These are phyloP conservation scores for Psilocybe cubensis DNA, from an alignment of 768 basidiomycete genomes.

Conservation along the genomic window DNA sequence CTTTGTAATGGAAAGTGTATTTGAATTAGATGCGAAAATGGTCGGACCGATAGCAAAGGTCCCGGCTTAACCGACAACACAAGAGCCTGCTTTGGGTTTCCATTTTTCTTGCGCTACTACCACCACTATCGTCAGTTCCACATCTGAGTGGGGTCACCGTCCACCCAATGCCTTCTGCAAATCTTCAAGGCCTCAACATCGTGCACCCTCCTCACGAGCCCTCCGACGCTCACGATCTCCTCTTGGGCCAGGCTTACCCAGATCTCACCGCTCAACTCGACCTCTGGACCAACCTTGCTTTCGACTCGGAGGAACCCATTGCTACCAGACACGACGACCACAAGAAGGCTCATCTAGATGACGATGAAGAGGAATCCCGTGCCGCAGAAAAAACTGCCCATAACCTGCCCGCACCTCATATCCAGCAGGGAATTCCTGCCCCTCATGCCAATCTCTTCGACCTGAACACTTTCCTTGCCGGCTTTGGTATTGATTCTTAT, in stretches of 20 bases:
- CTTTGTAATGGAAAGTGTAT: background rate
- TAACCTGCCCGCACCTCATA: slow-evolving; percentile 50
- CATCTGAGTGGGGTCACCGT: background rate
- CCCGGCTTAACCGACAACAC: slow-evolving; percentile 18
- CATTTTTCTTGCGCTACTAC: slow-evolving; percentile 14
- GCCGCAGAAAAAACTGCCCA: slow-evolving; percentile 52
- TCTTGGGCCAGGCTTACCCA: slow-evolving; percentile 65
- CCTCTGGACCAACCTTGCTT: slow-evolving; percentile 83
- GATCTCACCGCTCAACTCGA: slow-evolving; percentile 80
- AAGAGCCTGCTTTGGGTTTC: slow-evolving; percentile 1
- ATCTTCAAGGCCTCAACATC: slow-evolving; percentile 81
- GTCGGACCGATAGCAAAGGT: slow-evolving; percentile 22
- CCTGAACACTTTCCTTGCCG: slow-evolving; percentile 38
- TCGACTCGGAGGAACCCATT: slow-evolving; percentile 75
- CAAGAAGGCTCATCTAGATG: slow-evolving; percentile 40
- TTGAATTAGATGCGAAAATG: slow-evolving; percentile 13
- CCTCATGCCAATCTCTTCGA: slow-evolving; percentile 41
- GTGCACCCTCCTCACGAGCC: slow-evolving; percentile 56
- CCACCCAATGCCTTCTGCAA: slow-evolving; percentile 57
- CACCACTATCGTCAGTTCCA: background rate
- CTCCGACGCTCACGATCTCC: slow-evolving; percentile 57
- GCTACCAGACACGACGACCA: slow-evolving; percentile 38
- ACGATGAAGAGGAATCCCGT: slow-evolving; percentile 49
- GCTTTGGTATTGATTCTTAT: slow-evolving; percentile 18
- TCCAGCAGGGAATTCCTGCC: slow-evolving; percentile 28